Evolutionary conservation across 2,329 filamentous ascomycete genomes (phyloP).

Genomic region (Fusarium equiseti): DNA sequence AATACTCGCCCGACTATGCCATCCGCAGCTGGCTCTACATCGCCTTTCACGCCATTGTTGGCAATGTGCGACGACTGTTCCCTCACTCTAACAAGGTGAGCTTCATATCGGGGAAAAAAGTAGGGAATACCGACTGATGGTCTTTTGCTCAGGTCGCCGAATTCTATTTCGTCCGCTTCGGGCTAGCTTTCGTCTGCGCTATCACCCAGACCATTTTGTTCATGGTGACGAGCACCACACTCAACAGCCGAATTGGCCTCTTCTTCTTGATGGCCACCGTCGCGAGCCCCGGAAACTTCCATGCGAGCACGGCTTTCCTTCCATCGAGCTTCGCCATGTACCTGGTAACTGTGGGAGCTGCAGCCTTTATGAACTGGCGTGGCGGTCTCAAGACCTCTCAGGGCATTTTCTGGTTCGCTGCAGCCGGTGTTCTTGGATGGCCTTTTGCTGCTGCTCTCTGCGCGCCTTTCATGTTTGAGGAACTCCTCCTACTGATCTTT

Average conservation of each 20-base stretch:
- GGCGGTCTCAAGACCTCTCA: constrained; percentile 82
- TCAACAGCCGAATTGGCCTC: constrained; percentile 86
- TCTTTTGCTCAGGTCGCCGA: constrained; percentile 62
- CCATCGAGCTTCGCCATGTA: constrained; percentile 99
- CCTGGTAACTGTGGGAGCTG: constrained; percentile 84
- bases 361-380: constrained; percentile 91
- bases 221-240: constrained; percentile 77
- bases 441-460: constrained; percentile 90
- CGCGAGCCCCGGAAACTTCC: constrained; percentile 91
- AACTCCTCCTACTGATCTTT: constrained; percentile 69
- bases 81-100: constrained; percentile 68
- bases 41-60: constrained; percentile 79
- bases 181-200: constrained; percentile 81
- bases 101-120: no score
- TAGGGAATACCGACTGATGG: no score
- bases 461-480: constrained; percentile 84
- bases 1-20: constrained; percentile 94
- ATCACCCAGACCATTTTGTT: constrained; percentile 86
- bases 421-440: constrained; percentile 90
- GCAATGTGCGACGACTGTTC: constrained; percentile 73
- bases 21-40: constrained; percentile 97
- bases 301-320: constrained; percentile 86
- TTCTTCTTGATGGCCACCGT: constrained; percentile 84
- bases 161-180: constrained; percentile 87
- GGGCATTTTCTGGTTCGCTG: constrained; percentile 91